phyloP scores from a whole-genome alignment of 2,329 filamentous ascomycete genomes.

The Huntiella decipiens region DNA sequence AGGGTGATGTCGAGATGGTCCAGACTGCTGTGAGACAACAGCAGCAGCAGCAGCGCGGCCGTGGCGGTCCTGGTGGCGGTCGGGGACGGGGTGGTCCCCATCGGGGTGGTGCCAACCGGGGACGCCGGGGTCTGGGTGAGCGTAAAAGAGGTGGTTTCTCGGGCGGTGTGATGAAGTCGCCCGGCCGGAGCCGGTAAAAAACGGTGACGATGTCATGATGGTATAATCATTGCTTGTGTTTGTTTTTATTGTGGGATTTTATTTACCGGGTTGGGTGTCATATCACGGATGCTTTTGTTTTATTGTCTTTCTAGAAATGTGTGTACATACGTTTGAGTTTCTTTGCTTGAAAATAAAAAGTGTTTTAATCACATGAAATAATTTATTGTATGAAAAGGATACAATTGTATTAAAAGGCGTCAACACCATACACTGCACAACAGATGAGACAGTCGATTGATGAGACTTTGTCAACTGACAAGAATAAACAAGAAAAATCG shows the following conservation, averaged over 20 bases:
- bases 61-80: constrained; percentile 25
- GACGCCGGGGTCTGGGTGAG: constrained; percentile 30
- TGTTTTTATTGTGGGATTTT: background rate
- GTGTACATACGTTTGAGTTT: no score
- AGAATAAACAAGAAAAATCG: constrained; percentile 2
- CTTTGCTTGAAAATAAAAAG: no score
- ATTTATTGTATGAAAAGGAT: no score
- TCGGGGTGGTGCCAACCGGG: constrained; percentile 22
- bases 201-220: background rate
- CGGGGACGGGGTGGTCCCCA: constrained; percentile 22
- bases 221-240: background rate
- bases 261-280: constrained; percentile 1
- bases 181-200: constrained; percentile 3
- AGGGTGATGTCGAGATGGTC: constrained; percentile 31
- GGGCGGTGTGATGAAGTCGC: constrained; percentile 24
- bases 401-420: no score
- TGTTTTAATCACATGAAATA: no score
- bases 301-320: background rate
- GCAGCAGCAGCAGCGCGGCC: constrained; percentile 23
- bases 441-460: no score
- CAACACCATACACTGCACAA: no score
- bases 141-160: constrained; percentile 26
- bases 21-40: constrained; percentile 3
- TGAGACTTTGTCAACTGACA: background rate
- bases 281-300: constrained; percentile 4